Evolutionary conservation across 139 green algal genomes (phyloP), one percentile per base, ranked within the genome.

Genomic region (Chlorella sorokiniana): DNA sequence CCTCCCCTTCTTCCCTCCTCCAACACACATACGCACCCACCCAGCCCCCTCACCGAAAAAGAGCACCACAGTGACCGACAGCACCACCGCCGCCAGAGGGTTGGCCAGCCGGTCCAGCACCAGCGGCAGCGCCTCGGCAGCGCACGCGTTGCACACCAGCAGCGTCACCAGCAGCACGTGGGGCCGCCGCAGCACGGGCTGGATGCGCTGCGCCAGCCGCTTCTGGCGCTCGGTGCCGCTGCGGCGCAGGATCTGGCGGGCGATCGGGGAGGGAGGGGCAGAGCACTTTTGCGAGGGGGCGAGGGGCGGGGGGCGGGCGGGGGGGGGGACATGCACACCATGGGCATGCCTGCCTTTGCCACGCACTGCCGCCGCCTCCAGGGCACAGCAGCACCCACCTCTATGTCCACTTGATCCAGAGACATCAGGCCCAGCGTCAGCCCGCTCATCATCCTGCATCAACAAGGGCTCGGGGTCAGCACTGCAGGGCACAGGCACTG

Each of bases 391-490:
- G 23, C 35, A 23, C 76, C n/a, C 63, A 90, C 84, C 88, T 93
- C 89, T 10, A 93, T 62, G 65, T 93, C 90, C n/a, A 93, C 78
- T n/a, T 54, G 35, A 52, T 93, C 90, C 63, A 93, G 44, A 9
- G 70, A 86, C 82, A 93, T 89, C 3, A 94, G 77, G n/a, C 90
- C 92, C 2, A 95, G 86, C 1, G 93, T 96, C 1, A 96, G 82
- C 7, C 93, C 93, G 29, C 54, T 86, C 93, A 95, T 95, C 35
- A 92, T 65, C 11, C 91, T 65, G 56, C 56, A 65, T 6, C 16
- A 16, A 59, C 16, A 59, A n/a, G n/a, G n/a, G n/a, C n/a, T n/a
- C n/a, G n/a, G n/a, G n/a, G n/a, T 59, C 16, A 16, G 14, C 14
- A 16, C 48, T 59, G 48, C 48, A 59, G 48, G 14, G 16, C 16